Evolutionary conservation across 2,329 filamentous ascomycete genomes (phyloP), one percentile per base, ranked within the genome.

Genomic region (Pseudonectria foliicola): DNA sequence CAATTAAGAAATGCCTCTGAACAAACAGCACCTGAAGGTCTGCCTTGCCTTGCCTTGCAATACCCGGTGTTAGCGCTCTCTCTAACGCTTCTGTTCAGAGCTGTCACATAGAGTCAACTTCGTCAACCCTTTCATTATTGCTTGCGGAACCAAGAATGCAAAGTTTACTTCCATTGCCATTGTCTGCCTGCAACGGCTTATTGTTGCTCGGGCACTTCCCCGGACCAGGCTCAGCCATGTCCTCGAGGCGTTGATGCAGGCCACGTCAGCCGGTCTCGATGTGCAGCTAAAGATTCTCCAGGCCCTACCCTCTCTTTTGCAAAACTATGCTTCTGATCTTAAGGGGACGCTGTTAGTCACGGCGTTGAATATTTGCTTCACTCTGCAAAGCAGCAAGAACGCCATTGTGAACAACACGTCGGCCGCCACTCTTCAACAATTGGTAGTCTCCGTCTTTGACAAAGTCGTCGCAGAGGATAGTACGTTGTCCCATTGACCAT

Each of bases 221-320:
- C 76, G 79, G 44, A 77, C 82, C 35, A 81, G 87, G 47, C 67
- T 98, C 35, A 82, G 81, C 55, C 88, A 95, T 57, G 83, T 95
- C 11, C 71, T 98, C 3, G 85, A 93, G 53, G 88, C 89, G 7
- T 72, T 98, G 48, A 82, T 82, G 56, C 85, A 95, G 56, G 89
- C 85, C 31, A 83, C 85, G 47, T 88, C 69, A 59, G 82, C 86
- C 55, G 69, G 77, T 11, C 64, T 95, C 39, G 92, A 98, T 63
- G 84, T 95, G 3, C 92, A 98, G 56, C 76, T 98, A 47, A 96
- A 96, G 61, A 92, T 96, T 34, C 67, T 98, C 11, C 92, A 98
- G 59, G 87, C 88, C 1, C 64, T 98, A 12, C 92, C 92, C 4
- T 86, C 88, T 2, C 63, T 98, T 25, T 64, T 96, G 15, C 89